These are phyloP conservation scores for Tuber melanosporum DNA, from an alignment of 495 filamentous ascomycete genomes.

Conservation along the genomic window DNA sequence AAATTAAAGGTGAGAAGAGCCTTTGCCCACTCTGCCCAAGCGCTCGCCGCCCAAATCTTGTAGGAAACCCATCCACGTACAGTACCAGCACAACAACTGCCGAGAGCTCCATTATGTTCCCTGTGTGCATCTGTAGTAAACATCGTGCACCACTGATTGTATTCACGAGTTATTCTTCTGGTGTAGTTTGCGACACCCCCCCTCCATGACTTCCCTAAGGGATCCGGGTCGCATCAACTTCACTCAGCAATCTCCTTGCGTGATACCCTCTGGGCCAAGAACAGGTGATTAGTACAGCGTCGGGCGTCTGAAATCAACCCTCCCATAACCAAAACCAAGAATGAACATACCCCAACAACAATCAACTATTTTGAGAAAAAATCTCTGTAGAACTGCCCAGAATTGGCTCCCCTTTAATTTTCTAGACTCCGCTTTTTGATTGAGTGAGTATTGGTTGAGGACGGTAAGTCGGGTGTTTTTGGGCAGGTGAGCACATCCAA, in stretches of 20 bases:
- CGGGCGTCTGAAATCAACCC: too few relatives aligned
- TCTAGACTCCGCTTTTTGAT: too few relatives aligned
- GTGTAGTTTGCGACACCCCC: conserved; percentile 10
- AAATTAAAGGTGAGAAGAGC: not conserved
- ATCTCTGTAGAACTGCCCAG: too few relatives aligned
- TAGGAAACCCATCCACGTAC: conserved; percentile 26
- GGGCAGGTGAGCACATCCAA: too few relatives aligned
- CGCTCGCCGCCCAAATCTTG: conserved; percentile 15
- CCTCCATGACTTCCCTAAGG: not conserved
- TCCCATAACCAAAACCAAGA: too few relatives aligned
- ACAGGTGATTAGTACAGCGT: not conserved
- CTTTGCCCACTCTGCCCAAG: not conserved
- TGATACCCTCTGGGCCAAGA: not conserved
- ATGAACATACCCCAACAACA: too few relatives aligned
- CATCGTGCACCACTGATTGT: conserved; percentile 15
- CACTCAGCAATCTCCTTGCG: not conserved
- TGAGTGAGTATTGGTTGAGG: too few relatives aligned
- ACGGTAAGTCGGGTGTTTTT: too few relatives aligned
- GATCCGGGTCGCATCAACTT: not conserved
- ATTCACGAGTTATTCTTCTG: conserved; percentile 4
- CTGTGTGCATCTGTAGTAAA: conserved; percentile 13
- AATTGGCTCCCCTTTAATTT: too few relatives aligned
- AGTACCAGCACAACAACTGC: conserved; percentile 26
- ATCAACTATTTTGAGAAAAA: too few relatives aligned
- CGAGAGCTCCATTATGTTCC: conserved; percentile 14